Base-by-base conservation (phyloP, 1,139 yeast species). In the Komagataea norvegica region DNA sequence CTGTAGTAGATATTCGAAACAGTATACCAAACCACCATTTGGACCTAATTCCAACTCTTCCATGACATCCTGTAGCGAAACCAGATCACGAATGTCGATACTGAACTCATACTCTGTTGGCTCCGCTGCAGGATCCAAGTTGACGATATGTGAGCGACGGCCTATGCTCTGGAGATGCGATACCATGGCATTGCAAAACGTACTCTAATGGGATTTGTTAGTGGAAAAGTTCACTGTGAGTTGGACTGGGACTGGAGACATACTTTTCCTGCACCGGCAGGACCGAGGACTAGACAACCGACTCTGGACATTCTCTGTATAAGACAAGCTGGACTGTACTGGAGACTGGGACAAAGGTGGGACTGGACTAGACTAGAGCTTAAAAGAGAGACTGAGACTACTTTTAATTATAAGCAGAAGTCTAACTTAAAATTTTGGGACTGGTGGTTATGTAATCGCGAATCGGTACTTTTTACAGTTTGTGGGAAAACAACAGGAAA, bases 101-200 rank as follows among this genome's bases (percentile, higher is more conserved):
- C 95, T 83, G 58, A 91, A 93, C 55, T 88, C 96, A 58, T 75
- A 91, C 54, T 89, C 89, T 3, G 77, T 77, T 11, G 97, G 87
- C 47, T 88, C 96, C 3, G 98, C 98, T 0, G 98, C 98, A 8
- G 99, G 99, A 62, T 91, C 98, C 35, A 93, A 67, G 57, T 91
- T 91, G 19, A 91, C 96, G 30, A 93, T 77, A 59, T 91, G 97
- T 1, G 96, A 96, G 33, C 95, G 68, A 43, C 98, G 78, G 1
- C 98, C 97, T 21, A 85, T 72, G 21, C 87, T 72, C 60, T 87
- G 94, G 80, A 93, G 85, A 59, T 91, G 85, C 2, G 94, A 65
- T 39, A 93, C 83, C 44, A 91, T 74, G 11, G 95, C 70, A 55
- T 85, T 85, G 64, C 97, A 89, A 57, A 91, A 91, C 0, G 98